A percentile compares a stretch with the other conserved stretches of the same genome.
Conservation (phyloP, 345 rosid species). For the Syzygium aromaticum region DNA sequence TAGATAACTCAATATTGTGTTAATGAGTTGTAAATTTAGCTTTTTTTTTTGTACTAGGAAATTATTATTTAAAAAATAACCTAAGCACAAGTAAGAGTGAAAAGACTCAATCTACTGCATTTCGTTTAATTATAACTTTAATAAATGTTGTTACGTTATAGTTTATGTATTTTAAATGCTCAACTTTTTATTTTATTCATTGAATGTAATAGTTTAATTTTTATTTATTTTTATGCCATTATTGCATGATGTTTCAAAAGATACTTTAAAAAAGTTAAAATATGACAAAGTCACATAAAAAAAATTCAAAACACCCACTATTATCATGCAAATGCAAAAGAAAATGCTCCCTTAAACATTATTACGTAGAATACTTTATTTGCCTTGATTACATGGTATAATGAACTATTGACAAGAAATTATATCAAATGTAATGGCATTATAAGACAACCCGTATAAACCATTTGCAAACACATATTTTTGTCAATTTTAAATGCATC, state of each 20-base stretch:
- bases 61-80: too few relatives aligned
- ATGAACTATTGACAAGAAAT: not conserved
- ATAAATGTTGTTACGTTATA: too few relatives aligned
- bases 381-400: not conserved
- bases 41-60: not conserved
- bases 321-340: not conserved
- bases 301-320: not conserved
- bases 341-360: not conserved
- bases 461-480: not conserved
- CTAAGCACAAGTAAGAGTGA: not conserved
- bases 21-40: not conserved
- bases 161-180: too few relatives aligned
- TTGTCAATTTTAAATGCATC: not conserved
- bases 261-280: not conserved
- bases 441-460: not conserved
- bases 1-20: not conserved
- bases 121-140: not conserved
- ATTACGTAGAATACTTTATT: not conserved
- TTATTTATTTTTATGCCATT: too few relatives aligned
- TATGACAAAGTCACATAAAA: not conserved
- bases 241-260: too few relatives aligned
- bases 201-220: too few relatives aligned
- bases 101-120: not conserved
- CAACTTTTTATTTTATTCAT: not conserved
- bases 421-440: not conserved